Conservation (phyloP, 139 green algal species). For the Tetradesmus obliquus region DNA sequence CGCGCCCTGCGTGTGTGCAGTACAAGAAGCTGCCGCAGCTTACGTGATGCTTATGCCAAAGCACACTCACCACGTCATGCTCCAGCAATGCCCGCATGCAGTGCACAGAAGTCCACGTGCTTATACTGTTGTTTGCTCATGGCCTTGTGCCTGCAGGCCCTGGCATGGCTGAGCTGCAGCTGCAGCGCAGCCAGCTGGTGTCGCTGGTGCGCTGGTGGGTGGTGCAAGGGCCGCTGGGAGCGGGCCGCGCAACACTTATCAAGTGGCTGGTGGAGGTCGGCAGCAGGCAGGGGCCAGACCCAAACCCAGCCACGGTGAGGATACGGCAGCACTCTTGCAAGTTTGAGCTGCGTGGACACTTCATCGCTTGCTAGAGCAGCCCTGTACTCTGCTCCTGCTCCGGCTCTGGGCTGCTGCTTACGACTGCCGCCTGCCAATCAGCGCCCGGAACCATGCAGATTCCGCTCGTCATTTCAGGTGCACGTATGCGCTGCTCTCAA, state of each 20-base stretch:
- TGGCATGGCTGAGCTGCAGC: conserved; percentile 10
- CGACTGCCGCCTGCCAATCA: too few species aligned
- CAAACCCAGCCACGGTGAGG: conserved; percentile 45
- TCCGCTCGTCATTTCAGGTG: background rate
- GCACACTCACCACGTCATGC: background rate
- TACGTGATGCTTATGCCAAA: background rate
- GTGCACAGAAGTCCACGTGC: background rate
- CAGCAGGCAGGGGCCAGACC: conserved; percentile 36
- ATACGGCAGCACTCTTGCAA: background rate
- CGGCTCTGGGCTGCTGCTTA: too few species aligned
- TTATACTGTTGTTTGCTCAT: background rate
- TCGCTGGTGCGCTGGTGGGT: conserved; percentile 30
- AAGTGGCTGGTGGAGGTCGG: conserved; percentile 69
- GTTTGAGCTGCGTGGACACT: background rate
- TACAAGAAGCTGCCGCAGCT: background rate
- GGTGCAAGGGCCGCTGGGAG: conserved; percentile 51
- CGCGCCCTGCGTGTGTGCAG: background rate
- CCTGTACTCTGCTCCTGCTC: background rate
- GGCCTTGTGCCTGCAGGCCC: background rate
- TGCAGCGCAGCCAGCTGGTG: conserved; percentile 5
- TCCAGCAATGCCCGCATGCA: background rate
- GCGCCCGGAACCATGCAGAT: too few species aligned
- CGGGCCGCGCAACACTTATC: conserved; percentile 51
- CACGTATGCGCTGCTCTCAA: too few species aligned
- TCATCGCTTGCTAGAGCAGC: background rate